Base-by-base conservation (phyloP, 352 stramenopile genomes). In the Phytophthora boehmeriae region DNA sequence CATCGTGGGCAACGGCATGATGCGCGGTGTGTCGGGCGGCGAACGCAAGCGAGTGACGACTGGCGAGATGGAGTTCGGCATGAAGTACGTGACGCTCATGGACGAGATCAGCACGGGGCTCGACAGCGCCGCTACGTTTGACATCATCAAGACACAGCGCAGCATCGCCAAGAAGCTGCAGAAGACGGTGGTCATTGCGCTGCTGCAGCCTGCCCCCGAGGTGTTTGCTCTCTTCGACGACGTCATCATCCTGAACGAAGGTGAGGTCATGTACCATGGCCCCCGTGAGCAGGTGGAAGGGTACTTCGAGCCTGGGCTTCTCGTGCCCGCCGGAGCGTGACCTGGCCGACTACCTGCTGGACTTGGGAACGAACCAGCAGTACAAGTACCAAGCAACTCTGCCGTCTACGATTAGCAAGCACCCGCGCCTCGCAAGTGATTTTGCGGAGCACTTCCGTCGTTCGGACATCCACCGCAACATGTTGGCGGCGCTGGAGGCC, bases 21-120 rank as follows among this genome's bases (percentile, higher is more conserved):
- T 80, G 5, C 76, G 80, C 16, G 82, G 80, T 4, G 68, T 97
- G 16, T 93, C 75, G 0, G 93, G 91, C 22, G 93, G 93, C 16
- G 88, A 98, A 69, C 86, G 83, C 58, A 98, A 97, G 73, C 76
- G 93, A 8, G 80, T 97, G 39, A 97, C 93, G 49, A 92, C 93
- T 16, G 88, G 81, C 8, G 89, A 89, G 50, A 98, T 98, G 80
- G 63, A 97, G 44, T 78, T 97, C 8, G 93, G 86, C 2, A 81
- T 91, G 65, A 88, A 89, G 23, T 62, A 68, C 22, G 72, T 95
- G 30, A 68, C 89, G 10, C 54, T 97, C 19, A 81, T 97, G 63
- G 92, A 98, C 65, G 73, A 88, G 51, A 84, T 88, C 59, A 83
- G 72, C 35, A 88, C 77, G 23, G 79, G 79, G 5, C 65, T 89